Conservation (phyloP, 1,284 basidiomycete species). For the Fomitiporia mediterranea region DNA sequence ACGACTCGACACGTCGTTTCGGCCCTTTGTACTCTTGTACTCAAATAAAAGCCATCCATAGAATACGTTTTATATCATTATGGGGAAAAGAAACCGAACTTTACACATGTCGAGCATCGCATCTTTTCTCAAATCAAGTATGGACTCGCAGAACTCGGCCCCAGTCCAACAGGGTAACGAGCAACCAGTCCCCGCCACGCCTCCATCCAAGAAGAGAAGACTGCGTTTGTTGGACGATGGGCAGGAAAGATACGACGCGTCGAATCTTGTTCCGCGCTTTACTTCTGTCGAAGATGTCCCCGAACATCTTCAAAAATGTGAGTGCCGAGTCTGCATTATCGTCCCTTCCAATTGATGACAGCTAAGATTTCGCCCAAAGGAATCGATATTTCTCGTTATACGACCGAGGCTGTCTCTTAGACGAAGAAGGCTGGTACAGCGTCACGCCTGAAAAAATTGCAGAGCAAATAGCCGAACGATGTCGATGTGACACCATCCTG, state of each 20-base stretch:
- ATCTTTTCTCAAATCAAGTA: constrained; percentile 6
- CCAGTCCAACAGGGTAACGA: background rate
- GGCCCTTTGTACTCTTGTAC: too few relatives aligned
- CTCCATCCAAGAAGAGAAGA: constrained; percentile 32
- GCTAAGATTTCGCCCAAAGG: constrained; percentile 79
- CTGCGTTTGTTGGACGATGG: constrained; percentile 28
- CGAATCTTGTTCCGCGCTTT: constrained; percentile 68
- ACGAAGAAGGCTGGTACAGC: constrained; percentile 94
- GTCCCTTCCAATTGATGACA: constrained; percentile 9
- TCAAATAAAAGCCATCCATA: too few relatives aligned
- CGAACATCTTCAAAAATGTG: constrained; percentile 76
- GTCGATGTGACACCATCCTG: constrained; percentile 77
- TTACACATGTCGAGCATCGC: constrained; percentile 8
- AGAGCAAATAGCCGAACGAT: constrained; percentile 86
- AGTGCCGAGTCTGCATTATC: constrained; percentile 28
- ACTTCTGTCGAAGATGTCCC: constrained; percentile 63
- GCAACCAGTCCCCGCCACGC: too few relatives aligned
- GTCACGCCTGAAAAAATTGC: constrained; percentile 94
- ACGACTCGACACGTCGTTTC: too few relatives aligned
- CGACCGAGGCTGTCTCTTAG: constrained; percentile 71
- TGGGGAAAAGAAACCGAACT: constrained; percentile 5
- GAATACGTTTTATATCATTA: background rate
- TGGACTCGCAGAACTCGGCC: background rate
- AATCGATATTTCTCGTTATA: constrained; percentile 79
- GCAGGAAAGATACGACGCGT: constrained; percentile 57